Evolutionary conservation across 345 rosid species (phyloP).

Genomic region (Arabis hirsuta): DNA sequence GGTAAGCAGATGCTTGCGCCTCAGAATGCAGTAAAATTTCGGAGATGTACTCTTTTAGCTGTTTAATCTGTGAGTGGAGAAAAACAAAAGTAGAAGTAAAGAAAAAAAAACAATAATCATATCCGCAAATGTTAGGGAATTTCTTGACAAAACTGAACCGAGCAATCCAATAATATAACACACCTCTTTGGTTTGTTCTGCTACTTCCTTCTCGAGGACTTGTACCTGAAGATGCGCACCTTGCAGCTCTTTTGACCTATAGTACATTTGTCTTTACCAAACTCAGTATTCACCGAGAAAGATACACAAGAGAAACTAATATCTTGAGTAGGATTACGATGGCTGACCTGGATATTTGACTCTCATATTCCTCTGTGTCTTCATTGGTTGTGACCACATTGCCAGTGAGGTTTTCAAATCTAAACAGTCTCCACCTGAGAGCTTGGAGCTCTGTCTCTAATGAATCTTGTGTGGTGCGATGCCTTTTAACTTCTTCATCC

Average conservation of each 20-base stretch:
- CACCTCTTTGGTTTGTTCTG: slow-evolving; percentile 75
- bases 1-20: slow-evolving; percentile 86
- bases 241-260: slow-evolving; percentile 54
- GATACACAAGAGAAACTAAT: slow-evolving; percentile 25
- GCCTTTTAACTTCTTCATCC: slow-evolving; percentile 85
- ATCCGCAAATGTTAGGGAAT: background rate
- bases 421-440: slow-evolving; percentile 64
- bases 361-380: slow-evolving; percentile 46
- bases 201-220: slow-evolving; percentile 62
- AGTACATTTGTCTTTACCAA: slow-evolving; percentile 48
- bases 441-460: slow-evolving; percentile 77
- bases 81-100: slow-evolving; percentile 24
- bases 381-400: slow-evolving; percentile 45
- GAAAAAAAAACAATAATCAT: background rate
- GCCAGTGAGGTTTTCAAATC: slow-evolving; percentile 64
- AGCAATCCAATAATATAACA: slow-evolving; percentile 26
- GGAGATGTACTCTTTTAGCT: slow-evolving; percentile 73
- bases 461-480: slow-evolving; percentile 64
- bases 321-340: slow-evolving; percentile 26
- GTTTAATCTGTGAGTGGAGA: slow-evolving; percentile 60
- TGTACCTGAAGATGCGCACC: slow-evolving; percentile 54
- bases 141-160: slow-evolving; percentile 3
- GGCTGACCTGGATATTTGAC: slow-evolving; percentile 56
- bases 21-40: slow-evolving; percentile 87
- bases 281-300: slow-evolving; percentile 20